A percentile compares a stretch with the other conserved stretches of the same genome.
Evolutionary conservation across 1,284 basidiomycete species (phyloP).

Genomic region (Trichosporon faecale): DNA sequence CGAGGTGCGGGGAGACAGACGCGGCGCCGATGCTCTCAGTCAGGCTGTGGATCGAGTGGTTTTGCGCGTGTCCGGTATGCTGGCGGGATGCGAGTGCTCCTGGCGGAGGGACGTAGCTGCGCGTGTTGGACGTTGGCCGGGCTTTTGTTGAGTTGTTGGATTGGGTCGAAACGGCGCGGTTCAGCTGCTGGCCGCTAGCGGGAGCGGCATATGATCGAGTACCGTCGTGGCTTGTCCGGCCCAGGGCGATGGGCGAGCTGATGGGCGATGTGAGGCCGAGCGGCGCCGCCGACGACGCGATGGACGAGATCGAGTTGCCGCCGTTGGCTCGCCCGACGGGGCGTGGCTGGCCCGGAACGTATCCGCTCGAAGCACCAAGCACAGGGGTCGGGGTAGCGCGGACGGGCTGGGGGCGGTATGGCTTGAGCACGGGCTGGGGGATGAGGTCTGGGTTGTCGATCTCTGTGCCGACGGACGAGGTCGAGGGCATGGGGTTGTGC

Average conservation of each 20-base stretch:
- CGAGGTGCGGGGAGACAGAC: background rate
- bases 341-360: slow-evolving; percentile 46
- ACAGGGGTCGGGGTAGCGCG: slow-evolving; percentile 32
- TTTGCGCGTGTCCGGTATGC: background rate
- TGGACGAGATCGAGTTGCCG: slow-evolving; percentile 14
- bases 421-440: slow-evolving; percentile 34
- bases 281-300: slow-evolving; percentile 10
- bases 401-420: slow-evolving; percentile 36
- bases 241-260: background rate
- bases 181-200: slow-evolving; percentile 1
- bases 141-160: slow-evolving; percentile 6
- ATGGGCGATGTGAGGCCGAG: background rate
- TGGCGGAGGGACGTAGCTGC: slow-evolving; percentile 14
- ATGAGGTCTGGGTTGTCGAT: background rate
- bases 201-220: background rate
- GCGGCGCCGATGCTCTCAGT: background rate
- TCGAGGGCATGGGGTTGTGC: slow-evolving; percentile 11
- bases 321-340: slow-evolving; percentile 33
- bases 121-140: background rate
- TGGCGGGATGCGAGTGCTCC: slow-evolving; percentile 18
- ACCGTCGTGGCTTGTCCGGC: background rate
- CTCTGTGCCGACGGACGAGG: slow-evolving; percentile 6
- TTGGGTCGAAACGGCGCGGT: background rate
- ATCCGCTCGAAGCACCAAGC: slow-evolving; percentile 14
- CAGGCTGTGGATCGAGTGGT: slow-evolving; percentile 9